phyloP scores from a whole-genome alignment of 108 stramenopile genomes.

The Schizochytrium sp. region DNA sequence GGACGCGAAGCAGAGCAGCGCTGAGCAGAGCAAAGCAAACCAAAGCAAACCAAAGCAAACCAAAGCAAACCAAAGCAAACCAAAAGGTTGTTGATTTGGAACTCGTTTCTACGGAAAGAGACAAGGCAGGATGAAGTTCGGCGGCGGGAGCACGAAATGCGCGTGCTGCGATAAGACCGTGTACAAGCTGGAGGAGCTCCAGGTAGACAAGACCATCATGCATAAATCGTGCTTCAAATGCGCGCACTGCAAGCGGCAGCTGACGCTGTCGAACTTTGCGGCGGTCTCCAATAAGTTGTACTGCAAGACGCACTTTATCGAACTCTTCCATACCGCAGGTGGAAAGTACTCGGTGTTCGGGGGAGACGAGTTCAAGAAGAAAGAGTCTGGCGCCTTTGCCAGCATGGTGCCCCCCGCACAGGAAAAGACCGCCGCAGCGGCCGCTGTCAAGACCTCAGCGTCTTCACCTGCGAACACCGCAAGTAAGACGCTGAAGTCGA shows the following conservation, averaged over 20 bases:
- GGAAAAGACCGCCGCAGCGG: background rate
- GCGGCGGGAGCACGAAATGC: background rate
- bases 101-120: too few species aligned
- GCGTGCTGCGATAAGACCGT: background rate
- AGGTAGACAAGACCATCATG: slow-evolving; percentile 3
- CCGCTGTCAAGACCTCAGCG: background rate
- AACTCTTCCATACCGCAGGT: background rate
- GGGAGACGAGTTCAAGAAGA: background rate
- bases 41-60: too few species aligned
- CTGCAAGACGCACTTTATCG: slow-evolving; percentile 18
- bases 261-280: slow-evolving; percentile 14
- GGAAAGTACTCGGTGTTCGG: slow-evolving; percentile 16
- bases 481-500: background rate
- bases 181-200: slow-evolving; percentile 14
- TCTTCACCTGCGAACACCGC: too few species aligned
- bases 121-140: background rate
- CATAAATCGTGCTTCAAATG: slow-evolving; percentile 13
- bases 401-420: background rate
- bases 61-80: too few species aligned
- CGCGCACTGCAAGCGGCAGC: slow-evolving; percentile 5
- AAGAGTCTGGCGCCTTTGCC: background rate
- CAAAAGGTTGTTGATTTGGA: too few species aligned
- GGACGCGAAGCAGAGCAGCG: too few species aligned
- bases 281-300: background rate
- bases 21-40: too few species aligned